Evolutionary conservation across 2,329 filamentous ascomycete species (phyloP), one percentile per base, ranked within the genome.

Genomic region (Fusarium abutilonis): DNA sequence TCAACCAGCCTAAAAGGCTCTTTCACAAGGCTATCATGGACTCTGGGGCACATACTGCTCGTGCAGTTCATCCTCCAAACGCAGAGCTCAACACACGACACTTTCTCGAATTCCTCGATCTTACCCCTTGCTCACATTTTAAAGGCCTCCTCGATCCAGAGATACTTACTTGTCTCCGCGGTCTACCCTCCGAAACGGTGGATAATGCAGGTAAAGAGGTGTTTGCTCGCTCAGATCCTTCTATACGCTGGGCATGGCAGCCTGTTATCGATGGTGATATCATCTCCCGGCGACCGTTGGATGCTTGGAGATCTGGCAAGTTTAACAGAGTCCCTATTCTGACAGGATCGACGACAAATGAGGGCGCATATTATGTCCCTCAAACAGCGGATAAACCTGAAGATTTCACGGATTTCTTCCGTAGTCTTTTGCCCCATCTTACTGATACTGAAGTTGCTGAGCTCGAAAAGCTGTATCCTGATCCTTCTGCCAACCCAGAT

Each of bases 1-100:
- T 74, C 23, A 73, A 74, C 15, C 70, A 74, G 15, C 66, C 69
- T 1, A 73, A 69, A 40, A 63, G 60, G 19, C 67, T 74, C 15
- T 74, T 72, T 26, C 72, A 73, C 43, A 74, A 72, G 44, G 72
- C 70, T 6, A 72, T 74, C 42, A 68, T 74, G 66, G 72, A 74
- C 29, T 72, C 69, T 6, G 73, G 73, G 4, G 70, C 65, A 1
- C 72, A 73, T 34, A 74, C 72, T 1, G 71, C 72, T 2, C 62
- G 72, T 4, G 70, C 69, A 3, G 50, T 74, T 6, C 72, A 74
- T 21, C 64, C 66, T 0, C 69, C 72, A 5, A 17, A 41, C 6
- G 63, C 73, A 8, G 54, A 58, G 0, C 70, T 74, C 15, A 71
- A 74, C 40, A 58, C 60, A 1, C 65, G 64, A 28, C 73, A 74